Conservation (phyloP, 345 rosid species). For the Brassica carinata region DNA sequence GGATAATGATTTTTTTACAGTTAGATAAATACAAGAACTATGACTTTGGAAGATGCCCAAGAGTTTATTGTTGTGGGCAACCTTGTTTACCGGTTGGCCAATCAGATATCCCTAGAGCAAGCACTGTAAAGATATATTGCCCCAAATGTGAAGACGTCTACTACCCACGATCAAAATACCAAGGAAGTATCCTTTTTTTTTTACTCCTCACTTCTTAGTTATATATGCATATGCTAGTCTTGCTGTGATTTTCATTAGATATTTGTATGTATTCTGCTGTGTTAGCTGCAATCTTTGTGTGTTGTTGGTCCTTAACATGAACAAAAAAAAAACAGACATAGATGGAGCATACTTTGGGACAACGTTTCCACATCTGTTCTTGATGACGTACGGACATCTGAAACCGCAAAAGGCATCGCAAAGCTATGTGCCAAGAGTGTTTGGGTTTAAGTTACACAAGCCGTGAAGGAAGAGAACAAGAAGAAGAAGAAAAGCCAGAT, state of each 20-base stretch:
- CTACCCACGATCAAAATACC: slow-evolving; percentile 94
- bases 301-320: slow-evolving; percentile 46
- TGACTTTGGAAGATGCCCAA: slow-evolving; percentile 96
- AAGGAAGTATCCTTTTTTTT: slow-evolving; percentile 91
- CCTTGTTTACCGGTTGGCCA: slow-evolving; percentile 99
- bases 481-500: no score
- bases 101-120: slow-evolving; percentile 93
- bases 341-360: slow-evolving; percentile 97
- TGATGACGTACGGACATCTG: slow-evolving; percentile 87
- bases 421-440: no score
- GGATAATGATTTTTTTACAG: slow-evolving; percentile 18
- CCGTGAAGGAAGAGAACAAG: no score
- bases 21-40: slow-evolving; percentile 61
- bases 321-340: slow-evolving; percentile 56
- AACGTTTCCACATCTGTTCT: slow-evolving; percentile 88
- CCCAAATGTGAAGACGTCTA: slow-evolving; percentile 96
- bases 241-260: not conserved
- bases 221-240: not conserved
- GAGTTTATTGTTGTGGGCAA: slow-evolving; percentile 97
- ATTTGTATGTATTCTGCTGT: not conserved
- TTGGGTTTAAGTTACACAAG: no score
- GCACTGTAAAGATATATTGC: slow-evolving; percentile 93
- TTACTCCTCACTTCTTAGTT: not conserved
- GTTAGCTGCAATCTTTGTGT: not conserved
- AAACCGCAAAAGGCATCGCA: slow-evolving; percentile 47